These are phyloP conservation scores for Fusarium devonianum DNA, from an alignment of 2,329 filamentous ascomycete species.

Conservation along the genomic window DNA sequence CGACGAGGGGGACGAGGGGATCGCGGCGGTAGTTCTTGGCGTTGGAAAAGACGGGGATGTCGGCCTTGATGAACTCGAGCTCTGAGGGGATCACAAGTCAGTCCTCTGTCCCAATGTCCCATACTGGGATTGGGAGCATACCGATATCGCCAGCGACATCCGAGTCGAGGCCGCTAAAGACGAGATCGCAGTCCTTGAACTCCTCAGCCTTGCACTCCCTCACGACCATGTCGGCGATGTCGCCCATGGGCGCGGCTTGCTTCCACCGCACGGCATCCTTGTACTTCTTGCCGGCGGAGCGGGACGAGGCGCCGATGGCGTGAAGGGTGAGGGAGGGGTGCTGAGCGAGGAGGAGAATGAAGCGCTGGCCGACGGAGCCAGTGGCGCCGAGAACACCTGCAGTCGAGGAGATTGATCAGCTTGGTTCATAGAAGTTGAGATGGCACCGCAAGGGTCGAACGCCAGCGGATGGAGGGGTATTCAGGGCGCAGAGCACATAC, in stretches of 20 bases:
- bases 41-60: constrained; percentile 95
- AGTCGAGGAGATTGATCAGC: constrained; percentile 12
- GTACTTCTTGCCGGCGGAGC: constrained; percentile 93
- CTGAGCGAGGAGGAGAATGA: constrained; percentile 87
- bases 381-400: constrained; percentile 85
- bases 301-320: constrained; percentile 86
- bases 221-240: constrained; percentile 81
- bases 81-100: constrained; percentile 58
- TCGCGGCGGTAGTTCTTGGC: constrained; percentile 96
- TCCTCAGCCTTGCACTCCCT: constrained; percentile 83
- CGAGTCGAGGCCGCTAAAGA: constrained; percentile 92
- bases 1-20: constrained; percentile 89
- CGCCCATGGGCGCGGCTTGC: constrained; percentile 83
- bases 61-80: constrained; percentile 86
- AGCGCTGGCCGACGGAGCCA: constrained; percentile 93
- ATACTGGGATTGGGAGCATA: constrained; percentile 51
- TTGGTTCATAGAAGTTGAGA: neutral
- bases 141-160: constrained; percentile 92
- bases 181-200: constrained; percentile 88
- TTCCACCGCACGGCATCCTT: constrained; percentile 96
- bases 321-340: constrained; percentile 89
- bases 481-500: constrained; percentile 47
- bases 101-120: neutral
- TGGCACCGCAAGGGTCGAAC: too few relatives aligned
- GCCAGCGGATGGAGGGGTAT: constrained; percentile 19